These are phyloP conservation scores for Elymus sibiricus DNA, from an alignment of 176 grass and related monocot species.

Conservation along the genomic window DNA sequence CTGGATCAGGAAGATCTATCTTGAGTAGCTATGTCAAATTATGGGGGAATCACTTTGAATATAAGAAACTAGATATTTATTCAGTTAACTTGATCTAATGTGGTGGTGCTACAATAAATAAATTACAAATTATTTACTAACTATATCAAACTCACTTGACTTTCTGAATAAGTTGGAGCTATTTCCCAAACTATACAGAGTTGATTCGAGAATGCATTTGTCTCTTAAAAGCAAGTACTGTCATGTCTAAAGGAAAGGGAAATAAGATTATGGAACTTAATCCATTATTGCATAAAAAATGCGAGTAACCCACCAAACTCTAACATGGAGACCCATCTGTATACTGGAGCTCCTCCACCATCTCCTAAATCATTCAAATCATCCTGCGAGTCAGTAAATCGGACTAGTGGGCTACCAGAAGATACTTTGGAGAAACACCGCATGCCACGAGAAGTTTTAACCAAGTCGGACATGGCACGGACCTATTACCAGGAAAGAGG, in stretches of 20 bases:
- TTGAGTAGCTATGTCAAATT: not conserved
- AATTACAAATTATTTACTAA: not conserved
- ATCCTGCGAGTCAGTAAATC: slow-evolving; percentile 53
- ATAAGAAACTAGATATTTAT: slow-evolving; percentile 12
- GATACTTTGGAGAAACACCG: slow-evolving; percentile 60
- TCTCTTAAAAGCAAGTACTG: not conserved
- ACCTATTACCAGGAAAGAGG: slow-evolving; percentile 42
- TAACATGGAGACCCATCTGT: slow-evolving; percentile 51
- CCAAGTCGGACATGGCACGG: slow-evolving; percentile 46
- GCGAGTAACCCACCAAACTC: slow-evolving; percentile 54
- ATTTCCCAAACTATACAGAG: not conserved
- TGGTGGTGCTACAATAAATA: not conserved
- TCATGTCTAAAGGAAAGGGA: not conserved
- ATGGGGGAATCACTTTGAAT: not conserved
- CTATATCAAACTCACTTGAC: slow-evolving; percentile 12
- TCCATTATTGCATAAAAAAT: not conserved
- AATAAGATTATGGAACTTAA: not conserved
- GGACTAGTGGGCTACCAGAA: slow-evolving; percentile 26
- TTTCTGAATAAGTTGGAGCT: not conserved
- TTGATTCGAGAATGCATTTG: not conserved
- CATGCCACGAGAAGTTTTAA: slow-evolving; percentile 71
- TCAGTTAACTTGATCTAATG: slow-evolving; percentile 10
- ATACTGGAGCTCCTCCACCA: slow-evolving; percentile 69
- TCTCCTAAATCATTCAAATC: slow-evolving; percentile 76
- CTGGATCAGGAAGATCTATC: not conserved